These are phyloP conservation scores for Penicillium verhagenii DNA, from an alignment of 495 filamentous ascomycete genomes.

Conservation along the genomic window DNA sequence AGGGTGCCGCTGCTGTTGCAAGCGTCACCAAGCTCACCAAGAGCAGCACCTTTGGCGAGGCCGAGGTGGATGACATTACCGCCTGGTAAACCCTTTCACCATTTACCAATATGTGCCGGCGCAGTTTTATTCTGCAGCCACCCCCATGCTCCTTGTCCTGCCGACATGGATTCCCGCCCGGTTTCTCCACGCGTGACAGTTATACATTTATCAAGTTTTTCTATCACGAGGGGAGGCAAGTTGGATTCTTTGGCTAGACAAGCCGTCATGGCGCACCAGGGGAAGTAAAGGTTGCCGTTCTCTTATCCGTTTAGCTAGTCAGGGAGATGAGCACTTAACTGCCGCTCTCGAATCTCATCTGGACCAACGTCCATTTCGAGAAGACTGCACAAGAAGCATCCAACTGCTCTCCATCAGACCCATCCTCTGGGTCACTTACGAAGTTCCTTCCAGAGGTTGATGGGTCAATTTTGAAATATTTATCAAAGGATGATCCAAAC, in stretches of 20 bases:
- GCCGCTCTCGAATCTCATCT: slow-evolving; percentile 41
- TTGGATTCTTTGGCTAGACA: background rate
- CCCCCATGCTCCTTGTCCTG: slow-evolving; percentile 24
- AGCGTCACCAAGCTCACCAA: slow-evolving; percentile 58
- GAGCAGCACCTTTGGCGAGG: slow-evolving; percentile 88
- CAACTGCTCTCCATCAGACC: slow-evolving; percentile 51
- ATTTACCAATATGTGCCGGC: slow-evolving; percentile 7
- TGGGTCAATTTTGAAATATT: slow-evolving; percentile 18
- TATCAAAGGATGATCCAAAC: too few relatives aligned
- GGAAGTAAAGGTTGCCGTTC: slow-evolving; percentile 44
- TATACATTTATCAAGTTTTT: too few relatives aligned
- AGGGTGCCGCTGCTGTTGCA: slow-evolving; percentile 35
- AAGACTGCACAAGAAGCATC: slow-evolving; percentile 52
- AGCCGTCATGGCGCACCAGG: slow-evolving; percentile 23
- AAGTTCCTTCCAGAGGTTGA: slow-evolving; percentile 21
- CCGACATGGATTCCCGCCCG: slow-evolving; percentile 16
- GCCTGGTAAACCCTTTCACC: slow-evolving; percentile 67
- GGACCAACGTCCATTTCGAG: slow-evolving; percentile 29
- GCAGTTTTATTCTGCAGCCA: slow-evolving; percentile 36
- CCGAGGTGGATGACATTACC: slow-evolving; percentile 95
- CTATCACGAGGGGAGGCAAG: background rate
- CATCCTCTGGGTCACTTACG: slow-evolving; percentile 32
- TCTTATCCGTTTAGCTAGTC: slow-evolving; percentile 45
- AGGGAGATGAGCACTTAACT: slow-evolving; percentile 51
- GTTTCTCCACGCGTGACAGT: too few relatives aligned